Base-by-base conservation (phyloP, 2,329 filamentous ascomycete genomes). In the Ophiostoma novo-ulmi region DNA sequence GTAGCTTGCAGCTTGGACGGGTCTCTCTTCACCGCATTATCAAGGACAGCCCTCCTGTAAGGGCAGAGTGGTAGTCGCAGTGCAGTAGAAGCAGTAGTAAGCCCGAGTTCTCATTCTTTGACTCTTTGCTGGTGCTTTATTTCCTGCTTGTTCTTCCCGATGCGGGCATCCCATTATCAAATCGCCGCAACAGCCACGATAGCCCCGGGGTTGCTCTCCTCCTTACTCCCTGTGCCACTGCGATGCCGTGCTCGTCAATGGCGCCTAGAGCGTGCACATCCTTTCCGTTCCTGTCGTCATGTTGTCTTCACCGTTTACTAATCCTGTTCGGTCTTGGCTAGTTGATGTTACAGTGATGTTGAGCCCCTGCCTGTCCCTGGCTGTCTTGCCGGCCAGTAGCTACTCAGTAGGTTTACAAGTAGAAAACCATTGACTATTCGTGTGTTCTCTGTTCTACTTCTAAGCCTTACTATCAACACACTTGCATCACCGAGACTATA, bases 201-300 rank as follows among this genome's bases (percentile, higher is more conserved):
- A 58, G n/a, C 22, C 22, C 52, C n/a, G 48, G n/a, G 52, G 8
- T 58, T 26, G 4, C 22, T 58, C 22, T 22, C 48, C 10, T 10
- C n/a, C 17, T 8, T 8, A 22, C 11, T 10, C 52, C 52, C 10
- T 58, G 61, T 70, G 31, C 68, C 69, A n/a, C 48, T 67, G 69
- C 39, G 35, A 58, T 48, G 66, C 69, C 17, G 61, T 36, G 66
- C 58, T 36, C 41, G 36, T 48, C 69, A 41, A 64, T 41, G 22
- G 63, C 65, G 63, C 44, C 69, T 70, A 67, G 69, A 41, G 26
- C 38, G 36, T 67, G 69, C 64, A 61, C 69, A 67, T 67, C 69
- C 13, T 70, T 70, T 39, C 69, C 63, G 22, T 58, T 67, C 48
- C 63, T 39, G 41, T 58, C 52, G 41, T 58, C 52, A 5, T 48